These are phyloP conservation scores for Neoascochyta sp. DNA, from an alignment of 2,329 filamentous ascomycete genomes.

Conservation along the genomic window DNA sequence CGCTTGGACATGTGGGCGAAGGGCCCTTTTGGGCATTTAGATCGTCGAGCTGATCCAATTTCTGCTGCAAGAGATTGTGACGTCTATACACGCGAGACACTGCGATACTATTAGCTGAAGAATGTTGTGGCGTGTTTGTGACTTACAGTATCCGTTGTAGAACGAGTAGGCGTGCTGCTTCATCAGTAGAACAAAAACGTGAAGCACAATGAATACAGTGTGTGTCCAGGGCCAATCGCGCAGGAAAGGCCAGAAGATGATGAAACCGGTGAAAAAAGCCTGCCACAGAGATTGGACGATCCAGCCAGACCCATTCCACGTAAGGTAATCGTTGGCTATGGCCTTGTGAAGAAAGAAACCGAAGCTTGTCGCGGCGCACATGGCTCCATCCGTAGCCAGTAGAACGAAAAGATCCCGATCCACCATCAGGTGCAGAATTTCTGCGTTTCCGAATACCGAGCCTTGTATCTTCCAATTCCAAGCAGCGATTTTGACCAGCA, in stretches of 20 bases:
- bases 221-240: constrained; percentile 82
- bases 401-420: constrained; percentile 51
- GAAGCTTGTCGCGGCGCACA: constrained; percentile 64
- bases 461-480: constrained; percentile 68
- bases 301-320: constrained; percentile 69
- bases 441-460: constrained; percentile 64
- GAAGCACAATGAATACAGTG: constrained; percentile 72
- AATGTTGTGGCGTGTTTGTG: not conserved
- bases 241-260: constrained; percentile 63
- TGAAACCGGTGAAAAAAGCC: constrained; percentile 56
- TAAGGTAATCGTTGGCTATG: constrained; percentile 57
- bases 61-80: constrained; percentile 42
- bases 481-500: constrained; percentile 63
- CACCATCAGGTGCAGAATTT: constrained; percentile 69
- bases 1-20: constrained; percentile 18
- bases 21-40: constrained; percentile 47
- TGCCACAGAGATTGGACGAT: constrained; percentile 75
- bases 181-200: constrained; percentile 74
- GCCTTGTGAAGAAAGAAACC: constrained; percentile 63
- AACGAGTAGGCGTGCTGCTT: constrained; percentile 79
- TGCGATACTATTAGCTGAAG: constrained; percentile 6
- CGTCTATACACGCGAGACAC: constrained; percentile 58
- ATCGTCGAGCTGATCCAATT: constrained; percentile 57
- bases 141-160: constrained; percentile 66
- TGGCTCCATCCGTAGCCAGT: constrained; percentile 62